phyloP scores from a whole-genome alignment of 306 rosid species.

The Cucumis cinereus region DNA sequence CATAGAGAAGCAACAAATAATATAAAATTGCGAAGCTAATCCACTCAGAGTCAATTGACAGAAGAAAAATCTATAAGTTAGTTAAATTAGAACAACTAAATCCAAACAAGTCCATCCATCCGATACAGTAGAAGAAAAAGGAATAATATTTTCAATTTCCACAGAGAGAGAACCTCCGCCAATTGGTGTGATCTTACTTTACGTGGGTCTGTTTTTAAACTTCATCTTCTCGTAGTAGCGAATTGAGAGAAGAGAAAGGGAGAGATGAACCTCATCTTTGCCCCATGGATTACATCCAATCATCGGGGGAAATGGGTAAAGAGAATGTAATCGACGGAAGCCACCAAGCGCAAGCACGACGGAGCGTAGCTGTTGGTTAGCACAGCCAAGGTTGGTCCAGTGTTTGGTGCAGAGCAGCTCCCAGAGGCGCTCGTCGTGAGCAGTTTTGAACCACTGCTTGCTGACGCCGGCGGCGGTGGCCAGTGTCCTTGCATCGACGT shows the following conservation, averaged over 20 bases:
- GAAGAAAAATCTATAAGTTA: not conserved
- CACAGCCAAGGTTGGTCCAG: conserved; percentile 75
- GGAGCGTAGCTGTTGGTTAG: conserved; percentile 70
- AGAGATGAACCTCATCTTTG: conserved; percentile 81
- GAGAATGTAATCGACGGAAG: conserved; percentile 80
- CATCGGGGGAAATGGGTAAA: conserved; percentile 31
- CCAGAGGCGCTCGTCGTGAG: conserved; percentile 93
- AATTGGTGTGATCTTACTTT: not conserved
- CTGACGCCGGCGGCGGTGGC: conserved; percentile 65
- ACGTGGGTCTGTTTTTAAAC: conserved; percentile 33
- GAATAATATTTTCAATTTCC: too few relatives aligned
- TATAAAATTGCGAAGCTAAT: not conserved
- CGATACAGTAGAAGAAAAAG: not conserved
- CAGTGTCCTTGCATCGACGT: conserved; percentile 58
- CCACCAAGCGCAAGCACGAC: conserved; percentile 97
- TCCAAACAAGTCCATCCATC: not conserved
- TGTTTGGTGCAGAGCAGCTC: conserved; percentile 89
- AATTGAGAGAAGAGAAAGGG: conserved; percentile 83
- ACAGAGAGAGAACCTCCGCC: not conserved
- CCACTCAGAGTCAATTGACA: not conserved
- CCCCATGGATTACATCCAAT: conserved; percentile 46
- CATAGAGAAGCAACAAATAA: not conserved
- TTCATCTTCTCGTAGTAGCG: conserved; percentile 94
- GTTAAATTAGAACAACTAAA: not conserved
- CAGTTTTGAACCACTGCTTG: conserved; percentile 84